Evolutionary conservation across 371 early-diverging fungal species (phyloP), one percentile per base, ranked within the genome.

Genomic region (Rhizopus delemar): DNA sequence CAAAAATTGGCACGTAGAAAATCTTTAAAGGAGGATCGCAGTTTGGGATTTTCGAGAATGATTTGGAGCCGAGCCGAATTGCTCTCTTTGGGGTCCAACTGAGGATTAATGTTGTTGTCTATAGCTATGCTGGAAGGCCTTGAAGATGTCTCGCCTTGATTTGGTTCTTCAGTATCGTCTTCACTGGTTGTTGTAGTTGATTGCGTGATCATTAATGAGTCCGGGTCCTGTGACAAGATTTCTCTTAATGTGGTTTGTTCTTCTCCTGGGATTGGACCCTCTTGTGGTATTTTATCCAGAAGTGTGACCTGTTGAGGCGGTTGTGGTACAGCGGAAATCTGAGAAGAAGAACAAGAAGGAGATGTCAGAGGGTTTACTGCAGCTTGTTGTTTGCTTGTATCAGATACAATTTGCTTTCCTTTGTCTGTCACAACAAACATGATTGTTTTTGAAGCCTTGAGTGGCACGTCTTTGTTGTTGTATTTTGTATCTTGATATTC

Each of bases 1-100:
- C 89, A 89, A 56, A 85, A 85, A 55, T 88, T 86, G 22, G 82
- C 75, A 13, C 81, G 73, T 16, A 87, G 65, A 62, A 86, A 89
- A 52, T 78, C 81, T 62, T 85, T 84, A 70, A 88, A 89, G 9
- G 85, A 69, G 31, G 84, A 78, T 15, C 86, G 75, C 5, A 89
- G 70, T 5, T 74, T 77, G 2, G 78, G 58, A 59, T 80, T 84
- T 22, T 80, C 81, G 2, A 91, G 71, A 52, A 91, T 91, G 34
- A 76, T 59, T 50, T 80, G 81, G 7, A 91, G 80, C 43, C 82
- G 63, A 1, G 80, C 76, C 0, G 80, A 69, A 64, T 86, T 84
- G 29, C 86, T 82, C 32, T 82, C 79, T 50, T 75, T 80, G 9
- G 70, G 57, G 41, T 74, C 71, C 2, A 31, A 41, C 22, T 22